phyloP scores from a whole-genome alignment of 2,329 filamentous ascomycete species.

The Botrytis fabae region DNA sequence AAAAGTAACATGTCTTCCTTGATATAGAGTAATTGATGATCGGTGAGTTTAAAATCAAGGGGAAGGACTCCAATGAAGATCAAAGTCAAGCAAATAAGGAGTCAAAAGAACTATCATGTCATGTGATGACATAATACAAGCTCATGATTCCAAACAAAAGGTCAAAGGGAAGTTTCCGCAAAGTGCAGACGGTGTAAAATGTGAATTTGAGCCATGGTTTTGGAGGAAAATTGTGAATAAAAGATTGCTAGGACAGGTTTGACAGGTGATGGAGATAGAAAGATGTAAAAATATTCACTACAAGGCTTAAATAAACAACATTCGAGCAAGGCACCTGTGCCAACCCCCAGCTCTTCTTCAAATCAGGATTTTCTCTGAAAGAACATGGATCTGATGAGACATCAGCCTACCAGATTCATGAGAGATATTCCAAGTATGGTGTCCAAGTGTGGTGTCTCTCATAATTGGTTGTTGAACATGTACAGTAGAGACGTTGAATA shows the following conservation, averaged over 20 bases:
- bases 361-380: background rate
- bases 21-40: background rate
- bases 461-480: too few species aligned
- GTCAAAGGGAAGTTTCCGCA: background rate
- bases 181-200: background rate
- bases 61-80: too few species aligned
- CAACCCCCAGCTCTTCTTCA: background rate
- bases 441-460: too few species aligned
- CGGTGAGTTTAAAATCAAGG: background rate
- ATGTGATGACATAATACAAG: background rate
- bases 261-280: too few species aligned
- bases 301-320: background rate
- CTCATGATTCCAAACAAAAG: background rate
- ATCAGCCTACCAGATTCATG: too few species aligned
- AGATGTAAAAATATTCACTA: background rate
- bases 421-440: too few species aligned
- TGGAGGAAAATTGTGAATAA: background rate
- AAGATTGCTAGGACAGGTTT: too few species aligned
- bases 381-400: background rate
- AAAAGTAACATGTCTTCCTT: background rate
- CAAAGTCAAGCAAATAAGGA: background rate
- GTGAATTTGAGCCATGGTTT: background rate
- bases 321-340: background rate
- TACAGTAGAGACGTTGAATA: background rate
- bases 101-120: background rate